Percentiles rank a stretch among this genome's conserved stretches.
Conservation (phyloP, 106 monocot genomes). For the Narthecium ossifragum region DNA sequence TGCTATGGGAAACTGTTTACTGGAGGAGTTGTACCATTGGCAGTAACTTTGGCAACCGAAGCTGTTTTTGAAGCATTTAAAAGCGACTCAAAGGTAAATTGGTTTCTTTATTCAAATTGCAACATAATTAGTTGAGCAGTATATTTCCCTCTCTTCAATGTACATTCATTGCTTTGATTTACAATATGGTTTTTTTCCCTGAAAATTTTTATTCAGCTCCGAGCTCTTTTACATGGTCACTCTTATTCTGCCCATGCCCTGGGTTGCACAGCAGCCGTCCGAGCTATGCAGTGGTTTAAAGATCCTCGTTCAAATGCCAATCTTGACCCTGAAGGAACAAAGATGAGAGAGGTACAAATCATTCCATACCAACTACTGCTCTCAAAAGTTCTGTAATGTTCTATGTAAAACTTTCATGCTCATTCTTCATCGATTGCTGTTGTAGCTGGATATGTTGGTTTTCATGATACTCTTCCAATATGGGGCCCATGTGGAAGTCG, state of each 20-base stretch:
- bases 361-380: too few relatives aligned
- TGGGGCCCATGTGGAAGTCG: too few relatives aligned
- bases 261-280: conserved; percentile 72
- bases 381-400: too few relatives aligned
- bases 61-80: conserved; percentile 70
- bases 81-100: conserved; percentile 89
- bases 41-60: conserved; percentile 83
- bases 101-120: too few relatives aligned
- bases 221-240: conserved; percentile 90
- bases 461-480: too few relatives aligned
- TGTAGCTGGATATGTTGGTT: too few relatives aligned
- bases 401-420: too few relatives aligned
- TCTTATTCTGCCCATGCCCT: conserved; percentile 93
- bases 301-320: conserved; percentile 63
- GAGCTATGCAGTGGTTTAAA: conserved; percentile 86
- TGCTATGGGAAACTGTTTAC: conserved; percentile 92
- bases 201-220: conserved; percentile 31
- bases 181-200: conserved; percentile 4
- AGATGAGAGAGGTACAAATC: conserved; percentile 84
- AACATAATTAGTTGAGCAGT: too few relatives aligned
- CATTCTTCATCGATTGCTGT: too few relatives aligned
- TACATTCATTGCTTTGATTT: conserved; percentile 5
- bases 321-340: conserved; percentile 32
- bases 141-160: too few relatives aligned
- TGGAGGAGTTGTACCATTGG: conserved; percentile 89